Evolutionary conservation across 2,329 filamentous ascomycete genomes (phyloP).

Genomic region (Dactylellina cionopaga): DNA sequence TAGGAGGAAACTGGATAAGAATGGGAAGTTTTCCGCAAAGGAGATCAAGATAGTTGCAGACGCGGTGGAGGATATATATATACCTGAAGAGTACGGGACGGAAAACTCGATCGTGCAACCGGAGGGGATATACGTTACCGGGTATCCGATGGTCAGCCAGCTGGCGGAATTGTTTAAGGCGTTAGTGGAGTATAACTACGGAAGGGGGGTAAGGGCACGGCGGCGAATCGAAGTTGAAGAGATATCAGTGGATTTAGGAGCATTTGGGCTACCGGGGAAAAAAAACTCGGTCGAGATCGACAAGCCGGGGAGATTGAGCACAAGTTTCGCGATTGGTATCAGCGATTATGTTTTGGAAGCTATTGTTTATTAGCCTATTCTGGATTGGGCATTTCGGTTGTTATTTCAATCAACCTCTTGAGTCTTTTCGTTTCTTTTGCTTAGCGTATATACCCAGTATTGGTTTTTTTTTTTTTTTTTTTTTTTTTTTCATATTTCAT

Average conservation of each 20-base stretch:
- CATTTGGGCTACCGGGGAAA: conserved; percentile 28
- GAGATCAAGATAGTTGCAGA: conserved; percentile 44
- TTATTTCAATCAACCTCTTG: not conserved
- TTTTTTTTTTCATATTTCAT: not conserved
- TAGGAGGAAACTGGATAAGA: conserved; percentile 34
- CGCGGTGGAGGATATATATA: conserved; percentile 32
- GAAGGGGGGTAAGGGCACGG: conserved; percentile 22
- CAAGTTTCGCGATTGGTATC: conserved; percentile 26
- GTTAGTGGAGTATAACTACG: conserved; percentile 46
- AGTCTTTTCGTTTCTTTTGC: not conserved
- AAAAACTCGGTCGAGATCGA: conserved; percentile 22
- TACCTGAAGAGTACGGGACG: conserved; percentile 36
- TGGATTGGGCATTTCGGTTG: not conserved
- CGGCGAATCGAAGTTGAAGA: conserved; percentile 28
- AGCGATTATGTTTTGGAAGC: conserved; percentile 23
- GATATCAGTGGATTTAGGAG: conserved; percentile 10
- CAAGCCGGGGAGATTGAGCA: conserved; percentile 17
- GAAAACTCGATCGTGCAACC: conserved; percentile 42
- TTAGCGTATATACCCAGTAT: not conserved
- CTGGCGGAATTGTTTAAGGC: conserved; percentile 28
- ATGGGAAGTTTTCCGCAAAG: conserved; percentile 26
- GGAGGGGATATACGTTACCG: conserved; percentile 27
- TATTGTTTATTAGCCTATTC: not conserved
- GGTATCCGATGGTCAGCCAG: conserved; percentile 47
- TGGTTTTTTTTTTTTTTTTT: not conserved